phyloP scores from a whole-genome alignment of 169 alveolate species.

The Toxoplasma gondii region DNA sequence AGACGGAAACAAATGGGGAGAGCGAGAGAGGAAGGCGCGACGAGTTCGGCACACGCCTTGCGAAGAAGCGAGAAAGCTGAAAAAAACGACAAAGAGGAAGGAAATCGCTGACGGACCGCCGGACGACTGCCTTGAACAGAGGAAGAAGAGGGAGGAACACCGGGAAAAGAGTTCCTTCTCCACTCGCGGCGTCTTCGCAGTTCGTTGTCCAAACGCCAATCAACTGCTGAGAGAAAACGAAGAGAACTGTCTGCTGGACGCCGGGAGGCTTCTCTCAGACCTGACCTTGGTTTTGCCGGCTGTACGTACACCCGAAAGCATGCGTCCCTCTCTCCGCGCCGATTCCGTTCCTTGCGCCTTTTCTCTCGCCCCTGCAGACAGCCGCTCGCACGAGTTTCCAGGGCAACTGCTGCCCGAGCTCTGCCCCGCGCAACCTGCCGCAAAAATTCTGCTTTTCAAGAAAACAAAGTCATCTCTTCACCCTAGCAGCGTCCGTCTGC shows the following conservation, averaged over 20 bases:
- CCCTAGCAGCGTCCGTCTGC: no score
- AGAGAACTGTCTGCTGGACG: not conserved
- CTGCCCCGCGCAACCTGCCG: no score
- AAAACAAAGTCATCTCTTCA: no score
- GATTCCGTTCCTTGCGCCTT: not conserved
- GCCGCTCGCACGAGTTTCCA: no score
- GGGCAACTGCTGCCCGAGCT: no score
- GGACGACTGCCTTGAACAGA: not conserved
- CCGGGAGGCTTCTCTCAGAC: not conserved
- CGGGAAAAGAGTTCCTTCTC: not conserved
- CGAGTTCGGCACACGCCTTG: not conserved
- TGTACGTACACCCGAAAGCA: not conserved
- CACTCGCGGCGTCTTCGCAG: not conserved
- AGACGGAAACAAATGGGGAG: not conserved
- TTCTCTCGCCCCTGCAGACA: not conserved
- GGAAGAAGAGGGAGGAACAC: not conserved
- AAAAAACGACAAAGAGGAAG: not conserved
- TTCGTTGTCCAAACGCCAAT: no score
- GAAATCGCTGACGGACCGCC: not conserved
- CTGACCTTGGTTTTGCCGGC: not conserved
- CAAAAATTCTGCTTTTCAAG: no score
- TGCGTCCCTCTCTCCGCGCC: not conserved
- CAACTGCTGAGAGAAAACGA: not conserved
- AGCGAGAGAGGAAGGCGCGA: no score
- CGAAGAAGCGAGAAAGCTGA: not conserved